Evolutionary conservation across 1,139 yeast species (phyloP).

Genomic region (Sugiyamaella novakii): DNA sequence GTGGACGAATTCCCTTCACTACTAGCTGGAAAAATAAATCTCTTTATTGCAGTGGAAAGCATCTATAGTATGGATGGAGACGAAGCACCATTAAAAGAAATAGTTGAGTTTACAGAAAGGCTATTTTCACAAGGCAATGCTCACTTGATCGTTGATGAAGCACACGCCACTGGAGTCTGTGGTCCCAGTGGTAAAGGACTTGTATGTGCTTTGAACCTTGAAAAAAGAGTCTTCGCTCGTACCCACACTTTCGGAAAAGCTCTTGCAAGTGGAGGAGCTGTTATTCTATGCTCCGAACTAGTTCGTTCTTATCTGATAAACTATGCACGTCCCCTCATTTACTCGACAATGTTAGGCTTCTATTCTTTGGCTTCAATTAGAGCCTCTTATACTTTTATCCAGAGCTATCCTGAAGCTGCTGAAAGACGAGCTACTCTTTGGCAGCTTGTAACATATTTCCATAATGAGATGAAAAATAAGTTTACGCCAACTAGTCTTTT

Average conservation of each 20-base stretch:
- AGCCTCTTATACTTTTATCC: slow-evolving; percentile 27
- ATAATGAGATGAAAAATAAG: slow-evolving; percentile 7
- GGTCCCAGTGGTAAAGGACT: slow-evolving; percentile 34
- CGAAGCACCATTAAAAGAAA: slow-evolving; percentile 31
- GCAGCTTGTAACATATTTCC: slow-evolving; percentile 14
- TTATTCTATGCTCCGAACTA: slow-evolving; percentile 30
- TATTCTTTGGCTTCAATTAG: slow-evolving; percentile 29
- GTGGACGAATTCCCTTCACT: slow-evolving; percentile 11
- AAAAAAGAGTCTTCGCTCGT: slow-evolving; percentile 30
- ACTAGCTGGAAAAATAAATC: slow-evolving; percentile 18
- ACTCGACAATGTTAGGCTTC: slow-evolving; percentile 32
- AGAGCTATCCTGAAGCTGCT: slow-evolving; percentile 5
- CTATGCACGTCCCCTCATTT: slow-evolving; percentile 37
- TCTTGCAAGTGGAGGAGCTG: slow-evolving; percentile 34
- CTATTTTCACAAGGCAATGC: slow-evolving; percentile 24
- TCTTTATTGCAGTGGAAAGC: slow-evolving; percentile 36
- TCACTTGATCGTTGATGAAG: slow-evolving; percentile 36
- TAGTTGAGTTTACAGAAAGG: slow-evolving; percentile 22
- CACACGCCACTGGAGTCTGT: slow-evolving; percentile 37
- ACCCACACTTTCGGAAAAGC: slow-evolving; percentile 39
- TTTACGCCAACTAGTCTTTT: slow-evolving; percentile 5
- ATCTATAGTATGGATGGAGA: slow-evolving; percentile 41
- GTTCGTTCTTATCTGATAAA: slow-evolving; percentile 32
- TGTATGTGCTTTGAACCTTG: slow-evolving; percentile 28
- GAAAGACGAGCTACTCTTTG: slow-evolving; percentile 6